phyloP scores from a whole-genome alignment of 345 rosid genomes.

The Brassica rapa region DNA sequence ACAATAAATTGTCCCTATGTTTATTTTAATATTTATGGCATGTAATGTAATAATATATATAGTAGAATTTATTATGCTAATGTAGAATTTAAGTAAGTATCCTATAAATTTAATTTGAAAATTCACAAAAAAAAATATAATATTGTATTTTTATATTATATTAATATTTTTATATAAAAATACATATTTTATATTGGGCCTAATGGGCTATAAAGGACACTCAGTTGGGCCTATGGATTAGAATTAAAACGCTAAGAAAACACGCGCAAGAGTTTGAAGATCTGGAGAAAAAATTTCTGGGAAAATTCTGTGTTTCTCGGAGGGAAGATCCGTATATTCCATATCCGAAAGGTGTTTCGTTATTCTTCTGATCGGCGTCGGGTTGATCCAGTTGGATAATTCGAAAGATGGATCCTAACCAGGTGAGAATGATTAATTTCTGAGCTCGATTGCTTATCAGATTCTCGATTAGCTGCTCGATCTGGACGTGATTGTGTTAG shows the following conservation, averaged over 20 bases:
- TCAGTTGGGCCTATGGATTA: not conserved
- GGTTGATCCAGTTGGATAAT: conserved; percentile 25
- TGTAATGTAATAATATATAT: too few relatives aligned
- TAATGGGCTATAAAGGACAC: conserved; percentile 3
- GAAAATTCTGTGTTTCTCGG: conserved; percentile 23
- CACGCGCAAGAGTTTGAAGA: conserved; percentile 37
- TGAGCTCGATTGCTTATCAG: conserved; percentile 24
- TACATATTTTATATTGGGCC: not conserved
- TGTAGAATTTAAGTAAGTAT: too few relatives aligned
- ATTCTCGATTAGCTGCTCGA: conserved; percentile 13
- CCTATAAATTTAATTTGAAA: too few relatives aligned
- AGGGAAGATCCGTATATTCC: conserved; percentile 4
- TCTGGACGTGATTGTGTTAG: conserved; percentile 23
- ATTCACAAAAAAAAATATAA: too few relatives aligned
- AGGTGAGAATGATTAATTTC: conserved; percentile 30
- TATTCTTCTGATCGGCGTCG: conserved; percentile 24
- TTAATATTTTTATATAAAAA: too few relatives aligned
- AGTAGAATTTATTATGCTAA: not conserved
- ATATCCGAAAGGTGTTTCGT: conserved; percentile 4
- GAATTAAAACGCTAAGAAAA: conserved; percentile 13
- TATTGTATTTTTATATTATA: too few relatives aligned
- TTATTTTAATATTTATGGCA: too few relatives aligned
- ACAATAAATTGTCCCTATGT: not conserved
- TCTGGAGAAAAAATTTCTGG: conserved; percentile 29
- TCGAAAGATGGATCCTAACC: conserved; percentile 41